Conservation (phyloP, 2,329 filamentous ascomycete species). For the Aspergillus caelatus region DNA sequence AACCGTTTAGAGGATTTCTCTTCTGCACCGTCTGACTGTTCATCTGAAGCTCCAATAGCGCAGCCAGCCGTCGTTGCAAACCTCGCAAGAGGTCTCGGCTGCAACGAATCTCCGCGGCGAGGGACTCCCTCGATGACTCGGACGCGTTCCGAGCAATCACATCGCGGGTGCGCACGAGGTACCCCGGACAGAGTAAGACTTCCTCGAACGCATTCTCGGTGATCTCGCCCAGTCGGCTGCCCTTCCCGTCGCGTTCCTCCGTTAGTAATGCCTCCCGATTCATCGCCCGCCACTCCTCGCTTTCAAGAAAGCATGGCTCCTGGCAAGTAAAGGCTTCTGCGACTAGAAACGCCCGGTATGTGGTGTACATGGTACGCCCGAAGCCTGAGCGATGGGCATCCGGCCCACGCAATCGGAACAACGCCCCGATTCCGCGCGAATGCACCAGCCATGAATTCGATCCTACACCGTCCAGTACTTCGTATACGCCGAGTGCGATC, state of each 20-base stretch:
- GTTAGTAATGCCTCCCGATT: slow-evolving; percentile 10
- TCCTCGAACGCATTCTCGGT: slow-evolving; percentile 25
- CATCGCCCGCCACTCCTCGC: slow-evolving; percentile 19
- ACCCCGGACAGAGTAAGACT: slow-evolving; percentile 22
- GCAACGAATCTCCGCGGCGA: slow-evolving; percentile 14
- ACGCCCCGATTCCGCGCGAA: slow-evolving; percentile 19
- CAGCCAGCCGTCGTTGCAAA: slow-evolving; percentile 14
- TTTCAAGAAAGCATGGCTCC: slow-evolving; percentile 25
- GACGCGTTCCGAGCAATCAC: slow-evolving; percentile 8
- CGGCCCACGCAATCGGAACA: slow-evolving; percentile 22
- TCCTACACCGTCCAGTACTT: slow-evolving; percentile 21
- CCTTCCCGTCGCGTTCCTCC: slow-evolving; percentile 18
- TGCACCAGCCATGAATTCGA: slow-evolving; percentile 25
- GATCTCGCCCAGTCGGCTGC: slow-evolving; percentile 17
- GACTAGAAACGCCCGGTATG: slow-evolving; percentile 25
- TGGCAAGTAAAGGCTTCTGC: slow-evolving; percentile 20
- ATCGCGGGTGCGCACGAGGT: slow-evolving; percentile 17
- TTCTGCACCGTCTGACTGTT: not conserved
- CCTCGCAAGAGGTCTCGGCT: slow-evolving; percentile 14
- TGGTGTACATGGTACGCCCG: slow-evolving; percentile 22
- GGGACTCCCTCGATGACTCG: slow-evolving; percentile 2
- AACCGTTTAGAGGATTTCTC: slow-evolving; percentile 7
- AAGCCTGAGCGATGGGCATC: slow-evolving; percentile 18
- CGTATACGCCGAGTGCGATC: slow-evolving; percentile 22
- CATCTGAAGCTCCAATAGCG: not conserved